phyloP scores from a whole-genome alignment of 1,139 yeast species.

The Pichia sp. region DNA sequence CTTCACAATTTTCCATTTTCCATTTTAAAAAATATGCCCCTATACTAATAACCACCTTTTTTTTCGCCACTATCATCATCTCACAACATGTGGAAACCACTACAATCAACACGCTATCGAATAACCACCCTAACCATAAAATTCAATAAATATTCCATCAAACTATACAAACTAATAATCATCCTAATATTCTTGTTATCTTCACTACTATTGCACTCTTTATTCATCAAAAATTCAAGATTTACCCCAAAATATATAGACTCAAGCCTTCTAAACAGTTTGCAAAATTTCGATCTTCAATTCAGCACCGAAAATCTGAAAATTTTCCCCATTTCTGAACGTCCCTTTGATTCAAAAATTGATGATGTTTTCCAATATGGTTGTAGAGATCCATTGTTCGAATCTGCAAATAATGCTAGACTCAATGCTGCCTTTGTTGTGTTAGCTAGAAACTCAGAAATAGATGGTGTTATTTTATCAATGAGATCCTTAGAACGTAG shows the following conservation, averaged over 20 bases:
- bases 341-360: constrained; percentile 29
- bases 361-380: constrained; percentile 49
- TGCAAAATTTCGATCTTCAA: constrained; percentile 13
- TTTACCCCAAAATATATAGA: not conserved
- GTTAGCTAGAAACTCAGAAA: constrained; percentile 69
- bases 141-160: not conserved
- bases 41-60: too few species aligned
- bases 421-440: constrained; percentile 84
- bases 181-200: not conserved
- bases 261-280: not conserved
- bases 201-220: not conserved
- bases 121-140: not conserved
- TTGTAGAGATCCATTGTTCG: constrained; percentile 37
- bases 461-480: constrained; percentile 61
- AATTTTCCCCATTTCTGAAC: constrained; percentile 28
- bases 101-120: not conserved
- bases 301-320: constrained; percentile 14
- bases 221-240: not conserved
- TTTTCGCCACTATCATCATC: too few species aligned
- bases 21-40: too few species aligned
- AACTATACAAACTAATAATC: not conserved
- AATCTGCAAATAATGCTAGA: constrained; percentile 26
- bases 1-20: too few species aligned
- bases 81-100: not conserved
- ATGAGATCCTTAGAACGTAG: constrained; percentile 72